A percentile compares a stretch with the other conserved stretches of the same genome.
These are phyloP conservation scores for Asparagopsis taxiformis DNA, from an alignment of 31 red algal genomes.

Conservation along the genomic window DNA sequence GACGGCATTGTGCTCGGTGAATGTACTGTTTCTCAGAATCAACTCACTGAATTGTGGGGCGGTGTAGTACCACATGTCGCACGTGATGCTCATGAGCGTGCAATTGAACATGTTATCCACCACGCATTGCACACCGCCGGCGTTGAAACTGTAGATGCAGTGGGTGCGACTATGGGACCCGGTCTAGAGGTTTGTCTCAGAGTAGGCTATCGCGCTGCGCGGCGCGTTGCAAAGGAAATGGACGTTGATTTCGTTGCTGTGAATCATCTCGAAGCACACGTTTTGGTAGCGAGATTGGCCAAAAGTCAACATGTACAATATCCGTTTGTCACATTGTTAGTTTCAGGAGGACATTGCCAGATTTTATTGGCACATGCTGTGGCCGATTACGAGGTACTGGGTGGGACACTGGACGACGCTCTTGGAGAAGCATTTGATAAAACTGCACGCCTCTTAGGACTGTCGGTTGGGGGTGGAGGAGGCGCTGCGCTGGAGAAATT, in stretches of 20 bases:
- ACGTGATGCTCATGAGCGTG: too few species aligned
- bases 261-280: constrained; percentile 98
- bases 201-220: constrained; percentile 80
- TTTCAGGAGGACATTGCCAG: constrained; percentile 94
- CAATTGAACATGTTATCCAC: too few species aligned
- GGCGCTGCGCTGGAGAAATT: constrained; percentile 82
- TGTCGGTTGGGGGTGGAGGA: constrained; percentile 79
- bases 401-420: constrained; percentile 95
- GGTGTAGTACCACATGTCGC: too few species aligned
- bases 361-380: constrained; percentile 55
- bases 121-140: too few species aligned
- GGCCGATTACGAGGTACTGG: constrained; percentile 83
- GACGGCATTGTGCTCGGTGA: too few species aligned
- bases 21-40: too few species aligned
- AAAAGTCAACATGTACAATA: constrained; percentile 30
- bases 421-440: constrained; percentile 98
- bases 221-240: constrained; percentile 18
- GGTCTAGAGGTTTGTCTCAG: constrained; percentile 88
- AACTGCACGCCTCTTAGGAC: constrained; percentile 80
- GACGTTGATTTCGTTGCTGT: constrained; percentile 84
- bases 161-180: constrained; percentile 93
- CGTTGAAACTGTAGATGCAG: constrained; percentile 70
- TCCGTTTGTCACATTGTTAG: constrained; percentile 81
- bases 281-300: constrained; percentile 58
- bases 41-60: too few species aligned